Percentiles rank a stretch among this genome's conserved stretches.
These are phyloP conservation scores for Citrus unshiu DNA, from an alignment of 345 rosid genomes.

Conservation along the genomic window DNA sequence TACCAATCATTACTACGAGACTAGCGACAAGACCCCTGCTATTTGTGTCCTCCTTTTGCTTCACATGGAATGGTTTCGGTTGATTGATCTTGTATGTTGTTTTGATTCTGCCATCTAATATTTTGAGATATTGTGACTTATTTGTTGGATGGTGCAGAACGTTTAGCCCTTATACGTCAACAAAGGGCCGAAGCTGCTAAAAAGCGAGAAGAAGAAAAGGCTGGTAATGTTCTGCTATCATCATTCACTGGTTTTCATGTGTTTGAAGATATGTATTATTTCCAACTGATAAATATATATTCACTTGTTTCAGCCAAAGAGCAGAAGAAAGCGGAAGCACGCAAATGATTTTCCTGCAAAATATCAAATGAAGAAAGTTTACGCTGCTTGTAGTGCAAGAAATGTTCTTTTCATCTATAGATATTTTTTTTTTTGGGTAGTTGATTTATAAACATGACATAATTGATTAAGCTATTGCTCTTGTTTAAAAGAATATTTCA, in stretches of 20 bases:
- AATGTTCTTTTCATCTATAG: not conserved
- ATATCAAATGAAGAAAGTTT: not conserved
- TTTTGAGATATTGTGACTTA: not conserved
- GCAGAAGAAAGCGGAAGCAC: conserved; percentile 57
- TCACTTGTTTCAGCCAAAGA: conserved; percentile 47
- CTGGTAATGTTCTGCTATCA: conserved; percentile 34
- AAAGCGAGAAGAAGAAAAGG: conserved; percentile 70
- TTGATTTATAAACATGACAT: conserved; percentile 11
- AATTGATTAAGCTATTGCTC: not conserved
- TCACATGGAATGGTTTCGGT: not conserved
- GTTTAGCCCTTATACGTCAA: conserved; percentile 56
- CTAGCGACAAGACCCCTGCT: not conserved
- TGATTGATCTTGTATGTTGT: not conserved
- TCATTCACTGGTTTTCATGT: not conserved
- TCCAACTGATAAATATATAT: not conserved
- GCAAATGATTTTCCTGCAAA: conserved; percentile 39
- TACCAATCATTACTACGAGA: not conserved
- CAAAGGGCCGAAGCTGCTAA: conserved; percentile 69
- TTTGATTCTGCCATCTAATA: not conserved
- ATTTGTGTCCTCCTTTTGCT: not conserved
- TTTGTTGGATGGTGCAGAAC: conserved; percentile 35
- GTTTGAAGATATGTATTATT: not conserved
- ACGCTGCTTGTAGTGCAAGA: not conserved
- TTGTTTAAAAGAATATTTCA: conserved; percentile 11
- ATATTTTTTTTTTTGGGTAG: not conserved